Base-by-base conservation (phyloP, 2,329 filamentous ascomycete genomes). In the Pyrenochaeta sp. region DNA sequence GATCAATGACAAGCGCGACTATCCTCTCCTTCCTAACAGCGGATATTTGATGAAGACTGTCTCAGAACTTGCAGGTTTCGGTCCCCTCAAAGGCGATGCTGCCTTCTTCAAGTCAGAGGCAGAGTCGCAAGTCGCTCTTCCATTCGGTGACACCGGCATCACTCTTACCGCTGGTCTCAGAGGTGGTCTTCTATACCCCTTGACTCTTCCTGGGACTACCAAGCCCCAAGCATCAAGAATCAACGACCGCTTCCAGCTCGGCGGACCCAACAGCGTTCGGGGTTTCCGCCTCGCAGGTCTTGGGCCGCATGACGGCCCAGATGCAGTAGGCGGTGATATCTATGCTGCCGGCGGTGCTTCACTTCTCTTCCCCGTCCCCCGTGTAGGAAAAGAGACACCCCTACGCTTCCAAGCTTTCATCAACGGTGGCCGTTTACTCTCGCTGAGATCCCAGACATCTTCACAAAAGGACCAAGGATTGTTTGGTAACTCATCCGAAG, bases 201-300 rank as follows among this genome's bases (percentile, higher is more conserved):
- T 99, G 11, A 81, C 89, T 2, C 74, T 88, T 6, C 84, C 84
- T 6, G 75, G 74, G 38, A 62, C 72, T 13, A 75, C 76, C 35
- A 74, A 76, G 14, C 81, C 86, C 0, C 77, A 81, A 17, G 83
- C 87, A 4, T 95, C 89, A 55, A 85, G 90, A 20, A 82, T 97
- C 63, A 96, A 95, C 67, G 94, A 99, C 71, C 90, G 94, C 30
- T 99, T 99, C 76, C 85, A 91, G 63, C 88, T 99, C 21, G 94
- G 94, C 29, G 94, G 94, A 0, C 93, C 94, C 3, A 96, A 91
- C 3, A 93, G 96, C 65, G 89, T 99, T 10, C 89, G 94, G 41
- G 94, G 94, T 2, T 99, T 99, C 79, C 86, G 90, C 46, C 82
- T 96, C 15, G 89, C 87, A 14, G 94, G 94, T 1, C 80, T 99